phyloP scores from a whole-genome alignment of 441 rosid species.

The Adansonia gregorii region DNA sequence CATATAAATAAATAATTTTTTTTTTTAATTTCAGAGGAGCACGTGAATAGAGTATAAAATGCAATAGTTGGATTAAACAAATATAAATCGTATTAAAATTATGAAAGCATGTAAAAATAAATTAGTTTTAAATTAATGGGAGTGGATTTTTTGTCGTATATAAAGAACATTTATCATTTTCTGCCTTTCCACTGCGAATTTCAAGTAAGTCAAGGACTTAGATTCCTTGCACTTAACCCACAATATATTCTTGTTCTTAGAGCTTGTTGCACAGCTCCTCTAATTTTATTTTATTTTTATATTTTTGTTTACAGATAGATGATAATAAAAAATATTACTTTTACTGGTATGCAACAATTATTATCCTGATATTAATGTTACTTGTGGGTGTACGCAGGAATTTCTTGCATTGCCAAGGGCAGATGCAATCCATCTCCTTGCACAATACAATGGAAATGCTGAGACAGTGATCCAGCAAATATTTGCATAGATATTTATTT shows the following conservation, averaged over 20 bases:
- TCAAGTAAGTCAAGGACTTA: not conserved
- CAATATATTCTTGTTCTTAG: not conserved
- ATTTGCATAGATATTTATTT: conserved; percentile 39
- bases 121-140: no score
- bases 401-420: conserved; percentile 95
- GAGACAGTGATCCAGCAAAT: conserved; percentile 87
- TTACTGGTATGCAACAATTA: not conserved
- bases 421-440: conserved; percentile 90
- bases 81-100: no score
- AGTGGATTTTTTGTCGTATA: no score
- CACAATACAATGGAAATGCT: conserved; percentile 83
- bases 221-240: not conserved
- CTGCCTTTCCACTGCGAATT: not conserved
- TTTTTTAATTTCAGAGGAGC: no score
- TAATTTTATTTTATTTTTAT: not conserved
- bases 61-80: no score
- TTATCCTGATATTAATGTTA: not conserved
- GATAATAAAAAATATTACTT: not conserved
- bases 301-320: not conserved
- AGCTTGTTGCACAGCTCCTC: not conserved
- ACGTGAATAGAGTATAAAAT: not conserved
- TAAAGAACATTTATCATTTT: no score
- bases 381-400: conserved; percentile 56
- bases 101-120: no score
- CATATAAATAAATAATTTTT: no score